A percentile compares a stretch with the other conserved stretches of the same genome.
Evolutionary conservation across 129 eudicot genomes (phyloP).

Genomic region (Artemisia tridentata): DNA sequence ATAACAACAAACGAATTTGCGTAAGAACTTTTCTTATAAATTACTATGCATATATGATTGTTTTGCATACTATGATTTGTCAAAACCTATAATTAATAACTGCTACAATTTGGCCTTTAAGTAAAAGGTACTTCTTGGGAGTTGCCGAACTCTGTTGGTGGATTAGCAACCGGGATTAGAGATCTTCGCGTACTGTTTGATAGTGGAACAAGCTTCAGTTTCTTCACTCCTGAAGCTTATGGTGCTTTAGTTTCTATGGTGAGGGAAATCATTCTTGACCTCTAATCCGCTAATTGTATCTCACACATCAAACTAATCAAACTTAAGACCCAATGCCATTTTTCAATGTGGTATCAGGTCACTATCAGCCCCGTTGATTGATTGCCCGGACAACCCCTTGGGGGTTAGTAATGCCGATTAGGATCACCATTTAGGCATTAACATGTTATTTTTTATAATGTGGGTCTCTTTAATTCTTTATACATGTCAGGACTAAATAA

Average conservation of each 20-base stretch:
- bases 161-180: background rate
- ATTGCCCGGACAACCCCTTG: background rate
- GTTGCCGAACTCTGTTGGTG: slow-evolving; percentile 5
- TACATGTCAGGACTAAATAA: background rate
- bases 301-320: background rate
- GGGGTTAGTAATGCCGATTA: background rate
- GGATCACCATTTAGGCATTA: background rate
- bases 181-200: slow-evolving; percentile 5
- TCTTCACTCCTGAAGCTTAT: background rate
- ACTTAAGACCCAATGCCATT: background rate
- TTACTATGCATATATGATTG: background rate
- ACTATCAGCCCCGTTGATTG: background rate
- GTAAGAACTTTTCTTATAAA: background rate
- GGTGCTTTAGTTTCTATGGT: background rate
- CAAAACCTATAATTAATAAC: background rate
- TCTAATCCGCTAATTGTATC: background rate
- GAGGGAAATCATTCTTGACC: background rate
- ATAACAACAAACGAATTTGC: background rate
- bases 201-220: background rate
- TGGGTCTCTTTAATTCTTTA: background rate
- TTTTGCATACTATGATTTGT: background rate
- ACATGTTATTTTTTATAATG: background rate
- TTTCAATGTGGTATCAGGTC: background rate
- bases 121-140: background rate
- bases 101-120: background rate